Evolutionary conservation across 75 land plant genomes (phyloP).

Genomic region (Pinus taeda): DNA sequence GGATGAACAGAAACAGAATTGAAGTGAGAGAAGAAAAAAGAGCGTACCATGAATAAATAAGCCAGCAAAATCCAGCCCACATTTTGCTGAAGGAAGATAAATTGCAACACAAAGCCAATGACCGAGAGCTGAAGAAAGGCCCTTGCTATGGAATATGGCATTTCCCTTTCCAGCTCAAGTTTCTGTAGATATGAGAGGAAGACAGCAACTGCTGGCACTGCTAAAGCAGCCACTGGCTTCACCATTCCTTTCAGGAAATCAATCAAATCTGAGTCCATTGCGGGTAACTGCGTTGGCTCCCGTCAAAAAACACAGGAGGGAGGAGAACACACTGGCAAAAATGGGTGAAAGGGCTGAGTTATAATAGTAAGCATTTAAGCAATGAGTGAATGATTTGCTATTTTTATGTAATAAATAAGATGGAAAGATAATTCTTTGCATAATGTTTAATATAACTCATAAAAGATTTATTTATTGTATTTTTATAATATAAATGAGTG

Average conservation of each 20-base stretch:
- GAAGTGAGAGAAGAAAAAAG: neutral
- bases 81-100: conserved; percentile 68
- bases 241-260: conserved; percentile 76
- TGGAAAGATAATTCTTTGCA: too few relatives aligned
- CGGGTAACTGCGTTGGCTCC: neutral
- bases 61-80: conserved; percentile 69
- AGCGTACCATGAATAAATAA: conserved; percentile 73
- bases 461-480: too few relatives aligned
- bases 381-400: too few relatives aligned
- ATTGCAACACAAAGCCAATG: conserved; percentile 82
- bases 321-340: too few relatives aligned
- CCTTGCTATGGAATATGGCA: conserved; percentile 58
- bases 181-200: conserved; percentile 48
- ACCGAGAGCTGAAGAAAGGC: conserved; percentile 77
- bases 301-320: too few relatives aligned
- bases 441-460: too few relatives aligned
- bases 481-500: too few relatives aligned
- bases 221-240: conserved; percentile 67
- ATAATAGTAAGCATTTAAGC: too few relatives aligned
- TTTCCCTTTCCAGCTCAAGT: conserved; percentile 64
- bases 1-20: too few relatives aligned
- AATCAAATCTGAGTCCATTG: neutral
- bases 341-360: too few relatives aligned
- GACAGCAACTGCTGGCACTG: conserved; percentile 66
- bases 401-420: too few relatives aligned